Base-by-base conservation (phyloP, 345 rosid genomes). In the Populus alba region DNA sequence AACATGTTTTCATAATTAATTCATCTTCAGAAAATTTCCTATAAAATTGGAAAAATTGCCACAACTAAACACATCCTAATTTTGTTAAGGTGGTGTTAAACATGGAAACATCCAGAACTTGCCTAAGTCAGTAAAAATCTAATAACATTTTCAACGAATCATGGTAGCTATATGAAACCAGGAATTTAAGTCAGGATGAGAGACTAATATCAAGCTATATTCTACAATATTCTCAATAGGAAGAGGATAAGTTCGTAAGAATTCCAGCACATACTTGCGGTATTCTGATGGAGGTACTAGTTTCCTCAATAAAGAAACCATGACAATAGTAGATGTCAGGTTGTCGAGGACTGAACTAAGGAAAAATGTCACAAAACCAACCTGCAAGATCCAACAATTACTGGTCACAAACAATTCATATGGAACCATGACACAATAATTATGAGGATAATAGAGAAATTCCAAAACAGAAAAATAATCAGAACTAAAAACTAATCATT, bases 221-320 rank as follows among this genome's bases (percentile, higher is more conserved):
- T 51, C 11, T 53, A 63, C 43, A 76, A 69, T 51, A 62, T 49
- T 31, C 66, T 47, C 31, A 72, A 22, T 16, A 22, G 3, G 3
- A 59, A 41, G 9, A 76, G 27, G 47, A 57, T 33, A 63, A 35
- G 37, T 22, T 59, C 10, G 9, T 43, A 23, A 38, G 55, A n/a
- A 16, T 65, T 43, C n/a, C 72, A 69, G 74, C 38, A 87, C 97
- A 67, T 92, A 96, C 97, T 90, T 96, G 91, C 98, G 95, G 86
- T 88, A 96, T 79, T 96, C 98, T 25, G 98, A 94, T 66, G 87
- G 88, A 77, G 98, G 97, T 71, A 94, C 92, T 73, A 92, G 87
- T 80, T 92, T 96, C 90, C 97, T 90, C 86, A 92, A 74, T 66
- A 94, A 85, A 78, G 99, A 96, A 78, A 96, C 98, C 99, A 94